These are phyloP conservation scores for Plantago major DNA, from an alignment of 257 asterid genomes.

Conservation along the genomic window DNA sequence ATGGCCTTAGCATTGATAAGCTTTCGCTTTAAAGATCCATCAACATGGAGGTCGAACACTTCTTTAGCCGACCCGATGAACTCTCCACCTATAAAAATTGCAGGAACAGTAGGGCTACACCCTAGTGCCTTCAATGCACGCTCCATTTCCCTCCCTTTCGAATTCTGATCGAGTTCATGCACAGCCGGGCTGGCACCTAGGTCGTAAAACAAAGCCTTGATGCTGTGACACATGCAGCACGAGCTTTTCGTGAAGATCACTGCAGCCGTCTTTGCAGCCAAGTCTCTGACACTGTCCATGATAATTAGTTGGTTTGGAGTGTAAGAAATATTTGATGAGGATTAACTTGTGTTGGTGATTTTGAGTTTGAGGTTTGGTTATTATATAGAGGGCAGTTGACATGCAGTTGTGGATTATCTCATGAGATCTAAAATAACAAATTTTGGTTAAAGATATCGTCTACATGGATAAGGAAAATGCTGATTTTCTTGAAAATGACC, in stretches of 20 bases:
- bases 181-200: conserved; percentile 77
- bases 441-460: conserved; percentile 27
- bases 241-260: conserved; percentile 85
- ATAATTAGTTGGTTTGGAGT: not conserved
- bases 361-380: conserved; percentile 24
- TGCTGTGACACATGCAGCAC: conserved; percentile 88
- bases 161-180: conserved; percentile 62
- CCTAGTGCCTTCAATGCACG: conserved; percentile 51
- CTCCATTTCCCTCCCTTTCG: conserved; percentile 62
- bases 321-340: not conserved
- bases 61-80: conserved; percentile 64
- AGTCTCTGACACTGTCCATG: conserved; percentile 60
- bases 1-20: conserved; percentile 66
- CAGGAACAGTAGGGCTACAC: conserved; percentile 69
- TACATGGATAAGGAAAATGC: conserved; percentile 29
- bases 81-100: conserved; percentile 69
- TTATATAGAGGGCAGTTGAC: conserved; percentile 54
- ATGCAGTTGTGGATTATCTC: conserved; percentile 15
- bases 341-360: conserved; percentile 17
- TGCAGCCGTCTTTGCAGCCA: conserved; percentile 63
- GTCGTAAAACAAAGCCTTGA: conserved; percentile 67
- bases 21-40: conserved; percentile 64
- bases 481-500: conserved; percentile 36
- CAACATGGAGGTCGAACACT: conserved; percentile 62
- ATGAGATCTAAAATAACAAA: conserved; percentile 20